Conservation (phyloP, 2,329 filamentous ascomycete species). For the Colletotrichum paranaense region DNA sequence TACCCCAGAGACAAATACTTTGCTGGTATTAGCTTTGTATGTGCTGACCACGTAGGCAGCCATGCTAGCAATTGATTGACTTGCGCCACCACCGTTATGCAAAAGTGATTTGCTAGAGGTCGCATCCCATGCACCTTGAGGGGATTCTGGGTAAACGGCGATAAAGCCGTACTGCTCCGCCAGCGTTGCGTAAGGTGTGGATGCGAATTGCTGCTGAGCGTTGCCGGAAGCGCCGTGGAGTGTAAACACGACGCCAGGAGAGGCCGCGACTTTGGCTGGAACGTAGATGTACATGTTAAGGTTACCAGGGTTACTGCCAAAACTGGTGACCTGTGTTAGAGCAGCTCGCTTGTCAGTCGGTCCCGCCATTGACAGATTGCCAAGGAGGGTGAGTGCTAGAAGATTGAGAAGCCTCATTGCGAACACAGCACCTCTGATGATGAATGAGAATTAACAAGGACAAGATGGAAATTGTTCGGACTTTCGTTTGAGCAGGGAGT, state of each 20-base stretch:
- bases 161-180: constrained; percentile 69
- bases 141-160: constrained; percentile 57
- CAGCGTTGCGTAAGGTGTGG: constrained; percentile 62
- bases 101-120: constrained; percentile 60
- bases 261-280: constrained; percentile 44
- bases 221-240: constrained; percentile 68
- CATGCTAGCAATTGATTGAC: constrained; percentile 65
- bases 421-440: no score
- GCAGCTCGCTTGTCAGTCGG: no score
- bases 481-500: no score
- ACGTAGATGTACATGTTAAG: constrained; percentile 46
- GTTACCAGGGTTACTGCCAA: constrained; percentile 42
- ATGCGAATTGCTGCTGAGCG: constrained; percentile 61
- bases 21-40: constrained; percentile 58
- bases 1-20: constrained; percentile 60
- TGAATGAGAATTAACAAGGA: no score
- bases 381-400: no score
- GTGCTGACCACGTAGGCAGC: constrained; percentile 59
- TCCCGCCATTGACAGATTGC: no score
- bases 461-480: no score
- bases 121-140: constrained; percentile 64
- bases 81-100: constrained; percentile 63
- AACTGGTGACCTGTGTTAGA: constrained; percentile 40
- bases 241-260: constrained; percentile 62
- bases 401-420: no score